Evolutionary conservation across 306 rosid species (phyloP), one percentile per base, ranked within the genome.

Genomic region (Dryas alaskensis): DNA sequence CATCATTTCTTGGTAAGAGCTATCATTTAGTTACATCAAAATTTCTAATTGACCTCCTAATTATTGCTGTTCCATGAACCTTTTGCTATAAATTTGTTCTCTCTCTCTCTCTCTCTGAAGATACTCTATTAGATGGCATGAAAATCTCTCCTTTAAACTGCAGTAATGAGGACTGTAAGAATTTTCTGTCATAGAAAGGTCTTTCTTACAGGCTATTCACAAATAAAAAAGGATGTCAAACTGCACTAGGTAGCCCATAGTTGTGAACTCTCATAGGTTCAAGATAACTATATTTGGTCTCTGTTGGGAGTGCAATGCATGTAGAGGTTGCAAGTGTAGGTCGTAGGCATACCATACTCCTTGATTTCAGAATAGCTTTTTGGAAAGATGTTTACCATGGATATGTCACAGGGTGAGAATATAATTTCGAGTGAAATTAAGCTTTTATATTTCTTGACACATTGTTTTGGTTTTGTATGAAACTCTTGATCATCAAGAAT

Each of bases 1-100:
- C 67, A 82, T 87, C 73, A 92, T 92, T 88, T 88, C 99, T 59
- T 92, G 99, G 99, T 95, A 95, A 80, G 81, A 69, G 66, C 51
- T 60, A 8, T 63, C 31, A 39, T 43, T 55, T 76, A 71, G 55
- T 50, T 80, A 46, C 67, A 44, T 75, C 50, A 72, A 58, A 58
- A n/a, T 61, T 64, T 7, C n/a, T 39, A 46, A 65, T 53, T 52
- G 16, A 67, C 60, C 60, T 81, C 78, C 62, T 65, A 53, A 6
- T 68, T 61, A 45, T 75, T 9, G 5, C 19, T 40, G 22, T 81
- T 61, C 52, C 76, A 70, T 51, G 61, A 77, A 81, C 65, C n/a
- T 73, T 53, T 65, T 65, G 40, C 57, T 48, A 4, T 76, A 17
- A 61, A 16, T 64, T 61, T 31, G 0, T 45, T 48, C 57, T 47